A percentile compares a stretch with the other conserved stretches of the same genome.
Evolutionary conservation across 1,139 yeast species (phyloP).

Genomic region (Taphrina pruni): DNA sequence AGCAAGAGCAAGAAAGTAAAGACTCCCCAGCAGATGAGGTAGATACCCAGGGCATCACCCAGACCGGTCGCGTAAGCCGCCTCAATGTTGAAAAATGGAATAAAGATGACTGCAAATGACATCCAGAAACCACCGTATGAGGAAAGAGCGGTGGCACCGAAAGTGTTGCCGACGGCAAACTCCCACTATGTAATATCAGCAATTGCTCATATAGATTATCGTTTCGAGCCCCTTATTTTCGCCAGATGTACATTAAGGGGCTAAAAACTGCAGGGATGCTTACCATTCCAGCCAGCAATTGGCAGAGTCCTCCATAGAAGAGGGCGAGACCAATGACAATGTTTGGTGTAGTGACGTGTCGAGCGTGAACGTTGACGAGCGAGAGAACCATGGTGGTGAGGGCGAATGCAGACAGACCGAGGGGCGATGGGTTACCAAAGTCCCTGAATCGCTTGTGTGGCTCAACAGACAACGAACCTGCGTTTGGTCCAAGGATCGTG

Average conservation of each 20-base stretch:
- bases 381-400: slow-evolving; percentile 82
- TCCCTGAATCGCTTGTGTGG: slow-evolving; percentile 61
- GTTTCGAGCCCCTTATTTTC: no score
- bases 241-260: no score
- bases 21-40: slow-evolving; percentile 76
- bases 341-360: slow-evolving; percentile 61
- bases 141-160: slow-evolving; percentile 84
- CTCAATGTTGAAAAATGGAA: slow-evolving; percentile 74
- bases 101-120: slow-evolving; percentile 71
- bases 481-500: slow-evolving; percentile 42
- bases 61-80: slow-evolving; percentile 60
- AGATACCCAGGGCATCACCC: slow-evolving; percentile 71
- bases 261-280: background rate
- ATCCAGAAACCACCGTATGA: slow-evolving; percentile 92
- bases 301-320: slow-evolving; percentile 86
- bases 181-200: slow-evolving; percentile 56
- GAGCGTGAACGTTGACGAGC: slow-evolving; percentile 67
- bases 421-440: slow-evolving; percentile 87
- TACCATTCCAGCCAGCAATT: slow-evolving; percentile 67
- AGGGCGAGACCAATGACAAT: slow-evolving; percentile 75
- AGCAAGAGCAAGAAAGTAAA: slow-evolving; percentile 72
- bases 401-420: slow-evolving; percentile 84
- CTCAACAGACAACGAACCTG: slow-evolving; percentile 51
- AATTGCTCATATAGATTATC: no score
- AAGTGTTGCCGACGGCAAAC: slow-evolving; percentile 72